phyloP scores from a whole-genome alignment of 75 land plant genomes.

The Adiantum capillusveneris region DNA sequence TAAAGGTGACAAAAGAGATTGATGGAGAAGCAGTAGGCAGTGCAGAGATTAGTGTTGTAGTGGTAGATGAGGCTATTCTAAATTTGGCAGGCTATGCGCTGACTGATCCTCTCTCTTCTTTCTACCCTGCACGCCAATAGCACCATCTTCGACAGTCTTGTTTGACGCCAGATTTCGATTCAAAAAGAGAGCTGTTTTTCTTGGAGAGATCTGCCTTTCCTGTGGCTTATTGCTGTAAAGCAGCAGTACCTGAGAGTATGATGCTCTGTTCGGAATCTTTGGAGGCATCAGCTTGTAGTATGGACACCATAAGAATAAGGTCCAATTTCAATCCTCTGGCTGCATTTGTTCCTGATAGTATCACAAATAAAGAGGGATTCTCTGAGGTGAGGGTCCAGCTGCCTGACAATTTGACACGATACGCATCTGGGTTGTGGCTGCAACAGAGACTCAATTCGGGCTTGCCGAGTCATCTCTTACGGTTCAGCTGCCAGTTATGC shows the following conservation, averaged over 20 bases:
- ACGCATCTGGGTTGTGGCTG: conserved; percentile 1
- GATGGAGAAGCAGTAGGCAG: neutral
- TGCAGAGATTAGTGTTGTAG: neutral
- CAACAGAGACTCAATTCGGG: neutral
- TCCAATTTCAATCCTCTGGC: conserved; percentile 2
- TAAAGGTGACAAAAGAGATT: neutral
- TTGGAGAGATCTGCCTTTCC: too few relatives aligned
- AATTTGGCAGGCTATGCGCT: neutral
- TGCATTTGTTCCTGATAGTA: neutral
- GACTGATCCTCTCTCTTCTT: neutral
- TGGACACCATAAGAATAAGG: neutral
- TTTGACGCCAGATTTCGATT: neutral
- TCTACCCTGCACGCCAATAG: neutral
- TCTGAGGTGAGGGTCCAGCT: neutral
- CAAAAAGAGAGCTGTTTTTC: neutral
- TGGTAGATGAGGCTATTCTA: conserved; percentile 4
- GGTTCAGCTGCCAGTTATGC: neutral
- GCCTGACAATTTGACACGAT: conserved; percentile 3
- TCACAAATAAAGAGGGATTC: neutral
- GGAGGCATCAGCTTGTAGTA: neutral
- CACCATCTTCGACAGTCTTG: neutral
- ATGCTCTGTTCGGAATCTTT: neutral
- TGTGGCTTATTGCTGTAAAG: too few relatives aligned
- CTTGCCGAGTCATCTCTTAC: neutral
- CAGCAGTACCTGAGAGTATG: too few relatives aligned